Percentiles rank a stretch among this genome's conserved stretches.
Conservation (phyloP, 2,329 filamentous ascomycete species). For the Penicillium expansum region DNA sequence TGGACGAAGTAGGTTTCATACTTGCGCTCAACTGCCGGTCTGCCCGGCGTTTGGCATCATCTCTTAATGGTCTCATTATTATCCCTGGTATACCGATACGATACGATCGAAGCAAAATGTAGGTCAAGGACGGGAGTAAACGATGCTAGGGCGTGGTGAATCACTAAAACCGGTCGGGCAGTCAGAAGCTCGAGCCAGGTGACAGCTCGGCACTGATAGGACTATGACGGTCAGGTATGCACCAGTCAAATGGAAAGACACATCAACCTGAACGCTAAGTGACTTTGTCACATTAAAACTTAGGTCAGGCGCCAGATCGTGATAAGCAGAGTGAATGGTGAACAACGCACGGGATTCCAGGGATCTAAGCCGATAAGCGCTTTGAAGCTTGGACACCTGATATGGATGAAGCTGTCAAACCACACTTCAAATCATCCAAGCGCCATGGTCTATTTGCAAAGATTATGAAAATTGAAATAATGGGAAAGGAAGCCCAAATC, state of each 20-base stretch:
- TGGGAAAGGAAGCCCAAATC: neutral
- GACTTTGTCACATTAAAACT: conserved; percentile 18
- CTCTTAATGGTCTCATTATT: conserved; percentile 37
- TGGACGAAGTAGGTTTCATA: conserved; percentile 43
- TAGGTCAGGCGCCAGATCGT: conserved; percentile 9
- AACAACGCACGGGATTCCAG: conserved; percentile 4
- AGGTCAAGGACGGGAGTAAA: conserved; percentile 3
- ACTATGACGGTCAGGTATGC: conserved; percentile 13
- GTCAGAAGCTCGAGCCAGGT: conserved; percentile 19
- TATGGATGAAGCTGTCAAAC: conserved; percentile 5
- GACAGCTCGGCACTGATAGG: conserved; percentile 20
- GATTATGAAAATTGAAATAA: neutral
- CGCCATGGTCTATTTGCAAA: conserved; percentile 2
- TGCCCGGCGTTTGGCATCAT: conserved; percentile 44
- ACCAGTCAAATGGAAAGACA: conserved; percentile 8
- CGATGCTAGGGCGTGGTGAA: conserved; percentile 7
- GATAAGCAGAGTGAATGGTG: neutral
- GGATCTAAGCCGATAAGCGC: conserved; percentile 12
- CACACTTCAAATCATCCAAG: neutral
- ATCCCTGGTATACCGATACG: conserved; percentile 6
- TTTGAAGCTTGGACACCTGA: conserved; percentile 5
- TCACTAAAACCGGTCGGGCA: conserved; percentile 8
- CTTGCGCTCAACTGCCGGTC: conserved; percentile 42
- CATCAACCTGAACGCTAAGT: conserved; percentile 14
- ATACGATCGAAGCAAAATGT: neutral